A percentile compares a stretch with the other conserved stretches of the same genome.
Conservation (phyloP, 768 basidiomycete genomes). For the Termitomyces sp. region DNA sequence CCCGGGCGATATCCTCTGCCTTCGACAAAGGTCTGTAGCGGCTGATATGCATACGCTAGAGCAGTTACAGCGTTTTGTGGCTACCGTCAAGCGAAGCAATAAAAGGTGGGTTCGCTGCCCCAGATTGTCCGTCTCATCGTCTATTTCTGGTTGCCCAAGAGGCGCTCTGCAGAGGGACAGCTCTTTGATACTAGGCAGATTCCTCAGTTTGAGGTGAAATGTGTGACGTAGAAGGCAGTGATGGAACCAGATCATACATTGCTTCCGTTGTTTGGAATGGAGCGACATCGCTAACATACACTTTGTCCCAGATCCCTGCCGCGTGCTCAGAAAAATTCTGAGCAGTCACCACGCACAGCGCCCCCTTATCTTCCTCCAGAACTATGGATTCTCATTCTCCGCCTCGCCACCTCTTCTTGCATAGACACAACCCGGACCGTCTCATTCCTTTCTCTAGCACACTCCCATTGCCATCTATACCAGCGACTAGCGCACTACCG, state of each 20-base stretch:
- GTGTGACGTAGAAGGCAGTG: neutral
- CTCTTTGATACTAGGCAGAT: neutral
- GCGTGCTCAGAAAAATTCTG: neutral
- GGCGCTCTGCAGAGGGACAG: neutral
- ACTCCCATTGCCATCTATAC: constrained; percentile 28
- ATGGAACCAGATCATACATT: neutral
- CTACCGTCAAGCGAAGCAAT: neutral
- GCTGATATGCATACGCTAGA: neutral
- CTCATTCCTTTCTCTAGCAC: constrained; percentile 51
- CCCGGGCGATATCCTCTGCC: neutral
- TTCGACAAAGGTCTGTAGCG: neutral
- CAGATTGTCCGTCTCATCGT: neutral
- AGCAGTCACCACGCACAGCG: neutral
- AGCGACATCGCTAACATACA: neutral
- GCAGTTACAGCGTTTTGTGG: neutral
- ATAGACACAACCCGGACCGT: constrained; percentile 43
- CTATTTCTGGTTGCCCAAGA: neutral
- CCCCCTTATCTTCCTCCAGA: constrained; percentile 53
- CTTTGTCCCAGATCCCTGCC: neutral
- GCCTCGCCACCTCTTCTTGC: constrained; percentile 44
- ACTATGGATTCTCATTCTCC: constrained; percentile 62
- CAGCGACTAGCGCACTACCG: constrained; percentile 40
- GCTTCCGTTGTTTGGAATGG: neutral
- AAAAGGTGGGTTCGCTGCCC: neutral
- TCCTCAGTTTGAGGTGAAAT: neutral